These are phyloP conservation scores for Cucumis hystrix DNA, from an alignment of 306 rosid species.

Conservation along the genomic window DNA sequence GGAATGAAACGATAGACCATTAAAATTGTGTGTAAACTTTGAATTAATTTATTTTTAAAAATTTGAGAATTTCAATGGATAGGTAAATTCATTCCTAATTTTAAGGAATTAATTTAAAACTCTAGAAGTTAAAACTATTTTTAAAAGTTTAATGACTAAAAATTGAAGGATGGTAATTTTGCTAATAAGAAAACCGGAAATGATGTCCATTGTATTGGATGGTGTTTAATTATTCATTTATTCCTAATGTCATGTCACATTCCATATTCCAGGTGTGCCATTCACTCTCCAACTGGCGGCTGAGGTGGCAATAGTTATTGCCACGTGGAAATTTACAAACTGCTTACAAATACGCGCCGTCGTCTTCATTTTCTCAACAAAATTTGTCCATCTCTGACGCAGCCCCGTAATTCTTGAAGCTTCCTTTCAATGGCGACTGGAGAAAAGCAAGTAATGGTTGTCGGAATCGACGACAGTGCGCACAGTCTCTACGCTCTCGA, in stretches of 20 bases:
- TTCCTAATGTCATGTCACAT: background rate
- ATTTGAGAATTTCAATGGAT: no score
- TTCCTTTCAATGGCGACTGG: slow-evolving; percentile 8
- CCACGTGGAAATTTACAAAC: background rate
- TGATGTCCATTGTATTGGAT: no score
- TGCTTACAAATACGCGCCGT: background rate
- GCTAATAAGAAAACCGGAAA: no score
- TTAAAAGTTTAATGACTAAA: no score
- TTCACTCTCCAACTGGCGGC: background rate
- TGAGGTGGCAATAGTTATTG: background rate
- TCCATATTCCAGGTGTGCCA: background rate
- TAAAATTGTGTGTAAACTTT: no score
- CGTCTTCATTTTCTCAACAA: background rate
- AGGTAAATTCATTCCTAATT: no score
- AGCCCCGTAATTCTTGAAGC: background rate
- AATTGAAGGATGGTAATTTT: no score
- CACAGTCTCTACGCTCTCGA: slow-evolving; percentile 31
- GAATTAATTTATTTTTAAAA: no score
- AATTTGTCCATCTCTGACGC: background rate
- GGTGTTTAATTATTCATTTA: no score
- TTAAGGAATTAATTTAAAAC: no score
- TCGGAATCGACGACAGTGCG: slow-evolving; percentile 60
- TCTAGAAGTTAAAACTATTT: no score
- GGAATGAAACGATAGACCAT: no score
- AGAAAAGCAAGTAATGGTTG: slow-evolving; percentile 52